Percentiles rank a stretch among this genome's conserved stretches.
Conservation (phyloP, 768 basidiomycete genomes). For the Rhodotorula toruloides region DNA sequence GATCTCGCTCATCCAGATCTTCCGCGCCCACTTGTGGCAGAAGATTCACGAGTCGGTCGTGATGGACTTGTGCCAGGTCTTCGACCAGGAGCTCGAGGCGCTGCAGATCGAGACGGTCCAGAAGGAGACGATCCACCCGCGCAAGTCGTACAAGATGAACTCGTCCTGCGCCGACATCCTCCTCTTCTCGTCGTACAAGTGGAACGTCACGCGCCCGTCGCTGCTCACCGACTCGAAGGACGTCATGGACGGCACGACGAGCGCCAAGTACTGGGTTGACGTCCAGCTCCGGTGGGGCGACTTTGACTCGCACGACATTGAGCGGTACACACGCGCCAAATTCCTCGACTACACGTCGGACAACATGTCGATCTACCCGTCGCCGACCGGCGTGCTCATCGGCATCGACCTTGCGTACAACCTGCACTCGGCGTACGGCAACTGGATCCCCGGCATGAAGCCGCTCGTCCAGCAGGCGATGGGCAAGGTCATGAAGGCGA, state of each 20-base stretch:
- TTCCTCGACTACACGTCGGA: slow-evolving; percentile 79
- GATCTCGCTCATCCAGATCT: slow-evolving; percentile 98
- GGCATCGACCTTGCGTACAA: slow-evolving; percentile 99
- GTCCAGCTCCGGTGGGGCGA: slow-evolving; percentile 89
- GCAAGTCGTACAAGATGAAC: slow-evolving; percentile 99
- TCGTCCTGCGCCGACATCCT: slow-evolving; percentile 98
- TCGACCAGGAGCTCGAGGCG: slow-evolving; percentile 97
- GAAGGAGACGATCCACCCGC: slow-evolving; percentile 98
- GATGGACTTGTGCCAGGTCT: slow-evolving; percentile 77
- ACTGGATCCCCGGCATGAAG: slow-evolving; percentile 99
- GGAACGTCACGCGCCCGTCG: slow-evolving; percentile 95
- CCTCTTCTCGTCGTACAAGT: slow-evolving; percentile 78
- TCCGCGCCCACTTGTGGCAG: slow-evolving; percentile 99
- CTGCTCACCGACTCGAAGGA: slow-evolving; percentile 95
- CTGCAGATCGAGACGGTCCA: slow-evolving; percentile 98
- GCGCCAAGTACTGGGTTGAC: slow-evolving; percentile 85
- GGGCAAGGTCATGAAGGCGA: slow-evolving; percentile 99
- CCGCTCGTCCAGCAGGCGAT: slow-evolving; percentile 96
- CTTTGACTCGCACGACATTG: slow-evolving; percentile 98
- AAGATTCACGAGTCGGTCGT: slow-evolving; percentile 65
- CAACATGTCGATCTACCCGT: slow-evolving; percentile 77
- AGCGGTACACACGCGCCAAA: slow-evolving; percentile 96
- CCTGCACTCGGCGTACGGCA: slow-evolving; percentile 95
- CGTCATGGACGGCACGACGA: slow-evolving; percentile 92
- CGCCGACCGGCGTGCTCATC: slow-evolving; percentile 97